A percentile compares a stretch with the other conserved stretches of the same genome.
Evolutionary conservation across 176 grass and related monocot genomes (phyloP).

Genomic region (Chloris gayana): DNA sequence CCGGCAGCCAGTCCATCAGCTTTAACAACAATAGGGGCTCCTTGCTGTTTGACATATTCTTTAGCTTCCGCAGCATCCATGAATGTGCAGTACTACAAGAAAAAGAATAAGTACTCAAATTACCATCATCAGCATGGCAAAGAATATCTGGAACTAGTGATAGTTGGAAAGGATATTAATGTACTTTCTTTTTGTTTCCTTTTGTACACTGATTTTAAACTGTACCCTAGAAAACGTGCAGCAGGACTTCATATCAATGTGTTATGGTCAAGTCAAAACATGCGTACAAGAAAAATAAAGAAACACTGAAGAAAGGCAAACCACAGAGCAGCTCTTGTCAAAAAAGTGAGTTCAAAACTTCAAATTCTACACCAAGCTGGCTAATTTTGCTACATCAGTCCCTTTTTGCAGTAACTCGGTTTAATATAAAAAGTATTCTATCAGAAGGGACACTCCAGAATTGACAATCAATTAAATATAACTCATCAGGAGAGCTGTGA

Average conservation of each 20-base stretch:
- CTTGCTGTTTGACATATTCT: constrained; percentile 64
- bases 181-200: not conserved
- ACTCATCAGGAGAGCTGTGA: not conserved
- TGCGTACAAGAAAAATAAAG: not conserved
- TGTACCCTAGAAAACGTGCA: not conserved
- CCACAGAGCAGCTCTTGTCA: not conserved
- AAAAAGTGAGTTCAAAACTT: not conserved
- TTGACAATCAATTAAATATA: no score
- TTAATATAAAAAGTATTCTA: not conserved
- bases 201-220: not conserved
- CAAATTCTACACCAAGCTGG: not conserved
- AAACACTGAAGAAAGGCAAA: not conserved
- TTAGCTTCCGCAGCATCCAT: constrained; percentile 70
- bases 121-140: not conserved
- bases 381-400: not conserved
- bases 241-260: not conserved
- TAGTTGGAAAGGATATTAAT: not conserved
- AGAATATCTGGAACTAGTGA: constrained; percentile 4
- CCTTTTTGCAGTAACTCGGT: not conserved
- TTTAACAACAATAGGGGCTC: constrained; percentile 84
- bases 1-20: constrained; percentile 89
- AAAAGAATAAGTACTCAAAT: not conserved
- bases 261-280: not conserved
- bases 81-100: constrained; percentile 75
- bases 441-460: not conserved